Conservation (phyloP, 805 yeast genomes). For the Monosporozyma unispora region DNA sequence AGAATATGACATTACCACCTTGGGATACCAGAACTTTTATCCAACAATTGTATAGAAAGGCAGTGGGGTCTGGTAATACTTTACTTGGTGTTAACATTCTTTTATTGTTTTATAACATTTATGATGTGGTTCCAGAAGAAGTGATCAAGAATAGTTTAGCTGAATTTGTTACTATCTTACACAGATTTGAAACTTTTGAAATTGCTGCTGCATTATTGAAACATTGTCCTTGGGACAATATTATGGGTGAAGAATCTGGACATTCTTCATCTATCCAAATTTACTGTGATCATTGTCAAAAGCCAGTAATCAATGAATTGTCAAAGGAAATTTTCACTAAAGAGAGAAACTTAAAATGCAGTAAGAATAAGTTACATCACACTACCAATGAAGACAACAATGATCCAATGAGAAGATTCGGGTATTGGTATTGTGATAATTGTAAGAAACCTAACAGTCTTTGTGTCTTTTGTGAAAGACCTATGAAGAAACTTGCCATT, state of each 20-base stretch:
- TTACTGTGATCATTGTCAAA: constrained; percentile 54
- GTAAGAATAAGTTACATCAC: neutral
- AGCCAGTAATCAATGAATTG: constrained; percentile 49
- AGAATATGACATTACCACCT: constrained; percentile 14
- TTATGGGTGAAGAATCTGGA: constrained; percentile 20
- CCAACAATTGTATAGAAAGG: constrained; percentile 23
- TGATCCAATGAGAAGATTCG: constrained; percentile 36
- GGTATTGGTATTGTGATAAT: constrained; percentile 78
- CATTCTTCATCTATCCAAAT: constrained; percentile 37
- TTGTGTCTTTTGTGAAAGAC: constrained; percentile 73
- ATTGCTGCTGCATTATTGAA: constrained; percentile 28
- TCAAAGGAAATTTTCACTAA: constrained; percentile 34
- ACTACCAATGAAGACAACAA: constrained; percentile 21
- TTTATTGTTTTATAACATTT: constrained; percentile 25
- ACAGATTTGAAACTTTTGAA: constrained; percentile 29
- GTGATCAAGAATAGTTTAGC: constrained; percentile 25
- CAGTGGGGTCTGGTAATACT: constrained; percentile 26
- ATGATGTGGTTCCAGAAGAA: constrained; percentile 17
- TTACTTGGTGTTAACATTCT: constrained; percentile 23
- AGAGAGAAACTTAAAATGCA: constrained; percentile 10
- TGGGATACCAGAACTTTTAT: constrained; percentile 27
- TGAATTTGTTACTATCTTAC: constrained; percentile 25
- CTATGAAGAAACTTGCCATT: constrained; percentile 63
- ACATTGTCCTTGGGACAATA: constrained; percentile 28
- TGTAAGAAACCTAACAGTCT: constrained; percentile 53